phyloP scores from a whole-genome alignment of 352 stramenopile species.

The Pythium rishiriense region DNA sequence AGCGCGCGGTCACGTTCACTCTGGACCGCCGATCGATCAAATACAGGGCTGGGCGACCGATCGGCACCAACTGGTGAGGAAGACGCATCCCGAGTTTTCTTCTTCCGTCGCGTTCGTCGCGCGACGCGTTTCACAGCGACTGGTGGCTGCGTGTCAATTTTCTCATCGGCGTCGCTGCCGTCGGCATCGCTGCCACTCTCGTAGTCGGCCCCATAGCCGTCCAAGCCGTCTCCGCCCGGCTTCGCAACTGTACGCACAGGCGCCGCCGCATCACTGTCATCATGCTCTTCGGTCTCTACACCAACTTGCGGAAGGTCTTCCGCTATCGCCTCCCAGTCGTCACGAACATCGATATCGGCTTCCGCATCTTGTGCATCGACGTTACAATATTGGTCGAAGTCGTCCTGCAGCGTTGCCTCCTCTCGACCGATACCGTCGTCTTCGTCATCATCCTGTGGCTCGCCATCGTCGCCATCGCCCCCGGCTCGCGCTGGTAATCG shows the following conservation, averaged over 20 bases:
- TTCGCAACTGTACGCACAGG: neutral
- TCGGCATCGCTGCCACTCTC: conserved; percentile 45
- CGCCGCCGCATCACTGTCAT: too few relatives aligned
- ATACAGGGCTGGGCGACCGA: neutral
- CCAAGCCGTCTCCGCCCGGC: conserved; percentile 13
- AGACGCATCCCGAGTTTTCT: neutral
- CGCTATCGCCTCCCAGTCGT: conserved; percentile 16
- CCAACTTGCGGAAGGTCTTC: conserved; percentile 29
- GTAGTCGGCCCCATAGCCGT: conserved; percentile 65
- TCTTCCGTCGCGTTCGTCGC: conserved; percentile 15
- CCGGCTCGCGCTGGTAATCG: conserved; percentile 43
- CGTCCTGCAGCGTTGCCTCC: conserved; percentile 15
- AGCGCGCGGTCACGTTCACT: conserved; percentile 16
- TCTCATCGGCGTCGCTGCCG: conserved; percentile 45
- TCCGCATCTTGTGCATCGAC: conserved; percentile 10
- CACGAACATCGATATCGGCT: conserved; percentile 16
- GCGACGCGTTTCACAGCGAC: conserved; percentile 4
- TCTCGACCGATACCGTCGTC: neutral
- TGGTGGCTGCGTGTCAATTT: neutral
- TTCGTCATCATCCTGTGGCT: neutral
- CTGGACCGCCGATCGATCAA: neutral
- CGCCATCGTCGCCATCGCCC: neutral
- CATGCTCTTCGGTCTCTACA: conserved; percentile 3
- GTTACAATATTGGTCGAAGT: conserved; percentile 14
- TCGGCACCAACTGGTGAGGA: neutral